phyloP scores from a whole-genome alignment of 129 eudicot genomes.

The Artemisia argyi region DNA sequence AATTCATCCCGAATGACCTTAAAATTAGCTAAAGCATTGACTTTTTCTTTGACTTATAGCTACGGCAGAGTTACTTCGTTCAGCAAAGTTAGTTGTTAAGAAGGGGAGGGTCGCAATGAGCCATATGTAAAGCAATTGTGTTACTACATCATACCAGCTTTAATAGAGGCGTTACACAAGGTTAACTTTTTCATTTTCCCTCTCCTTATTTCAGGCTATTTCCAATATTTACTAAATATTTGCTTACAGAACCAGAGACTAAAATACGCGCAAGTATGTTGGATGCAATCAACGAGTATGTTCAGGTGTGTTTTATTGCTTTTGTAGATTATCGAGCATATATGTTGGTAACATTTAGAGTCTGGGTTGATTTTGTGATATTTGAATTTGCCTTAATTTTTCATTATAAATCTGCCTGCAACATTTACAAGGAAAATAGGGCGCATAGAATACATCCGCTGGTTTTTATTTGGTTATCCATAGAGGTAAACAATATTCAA shows the following conservation, averaged over 20 bases:
- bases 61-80: conserved; percentile 93
- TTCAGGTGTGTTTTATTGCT: too few species aligned
- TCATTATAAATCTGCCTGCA: too few species aligned
- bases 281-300: too few species aligned
- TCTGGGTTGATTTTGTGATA: background rate
- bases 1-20: too few species aligned
- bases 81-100: conserved; percentile 95
- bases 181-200: conserved; percentile 27
- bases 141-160: conserved; percentile 82
- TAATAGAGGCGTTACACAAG: conserved; percentile 95
- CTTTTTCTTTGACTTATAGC: too few species aligned
- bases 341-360: too few species aligned
- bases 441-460: background rate
- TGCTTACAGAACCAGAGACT: too few species aligned
- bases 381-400: conserved; percentile 9
- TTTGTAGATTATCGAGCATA: too few species aligned
- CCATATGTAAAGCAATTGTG: conserved; percentile 81
- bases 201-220: background rate
- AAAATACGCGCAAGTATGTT: too few species aligned
- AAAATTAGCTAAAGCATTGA: too few species aligned
- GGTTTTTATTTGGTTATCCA: background rate
- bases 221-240: background rate
- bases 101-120: conserved; percentile 92
- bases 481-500: background rate
- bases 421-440: conserved; percentile 22